Base-by-base conservation (phyloP, 2,329 filamentous ascomycete species). In the Neopestalotiopsis rosae region DNA sequence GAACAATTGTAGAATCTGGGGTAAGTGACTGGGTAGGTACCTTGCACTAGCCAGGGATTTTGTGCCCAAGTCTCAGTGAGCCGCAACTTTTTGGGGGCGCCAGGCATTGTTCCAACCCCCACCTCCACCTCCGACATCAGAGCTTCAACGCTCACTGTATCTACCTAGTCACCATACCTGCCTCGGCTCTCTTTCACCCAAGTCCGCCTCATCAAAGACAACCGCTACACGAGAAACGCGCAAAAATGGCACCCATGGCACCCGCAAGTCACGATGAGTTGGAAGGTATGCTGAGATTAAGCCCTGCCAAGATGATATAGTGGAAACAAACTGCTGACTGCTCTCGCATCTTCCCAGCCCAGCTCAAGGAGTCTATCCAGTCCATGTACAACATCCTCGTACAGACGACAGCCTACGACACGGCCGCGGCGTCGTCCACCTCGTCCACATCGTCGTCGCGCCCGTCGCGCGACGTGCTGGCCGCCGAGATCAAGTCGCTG, bases 351-450 rank as follows among this genome's bases (percentile, higher is more conserved):
- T 30, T 40, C 24, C 3, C 20, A 79, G 78, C 76, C 59, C 76
- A 79, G 68, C 75, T 80, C 70, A 78, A 79, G 65, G 76, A 79
- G 71, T 74, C 74, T 2, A 77, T 81, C 71, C 77, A 79, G 49
- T 76, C 76, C 17, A 78, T 82, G 28, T 77, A 77, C 67, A 77
- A 78, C 68, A 72, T 80, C 20, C 76, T 82, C 84, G 87, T 91
- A 61, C 89, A 91, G 75, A 83, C 88, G 34, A 85, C 87, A 40
- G 85, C 86, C 69, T 92, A 91, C 81, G 88, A 91, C 81, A 80
- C 82, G 56, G 45, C 45, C 5, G 45, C 45, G 9, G 45, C 45
- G 5, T 52, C 45, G 14, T 24, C 45, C 1, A 7, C 13, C 32
- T n/a, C 59, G 30, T 42, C 59, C 4, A 81, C 83, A 61, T 75